Evolutionary conservation across 441 rosid species (phyloP), one percentile per base, ranked within the genome.

Genomic region (Eutrema salsugineum): DNA sequence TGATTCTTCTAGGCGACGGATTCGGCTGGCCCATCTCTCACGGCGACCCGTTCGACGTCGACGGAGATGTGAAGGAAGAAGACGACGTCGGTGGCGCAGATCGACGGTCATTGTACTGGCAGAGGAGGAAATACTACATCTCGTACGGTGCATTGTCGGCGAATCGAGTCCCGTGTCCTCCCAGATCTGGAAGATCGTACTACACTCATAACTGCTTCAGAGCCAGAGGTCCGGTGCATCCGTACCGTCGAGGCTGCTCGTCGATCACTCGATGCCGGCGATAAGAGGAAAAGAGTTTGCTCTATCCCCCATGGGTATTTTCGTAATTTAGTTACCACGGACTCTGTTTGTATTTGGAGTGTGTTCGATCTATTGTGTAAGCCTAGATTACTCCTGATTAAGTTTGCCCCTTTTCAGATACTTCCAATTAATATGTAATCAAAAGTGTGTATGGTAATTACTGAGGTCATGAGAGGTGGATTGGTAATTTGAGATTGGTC

Each of bases 121-220:
- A 73, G 56, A 67, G 87, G 49, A 60, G 42, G 80, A 83, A 48
- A 40, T 90, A 85, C 74, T 94, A 87, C 85, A 94, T 94, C 11
- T 94, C 99, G 55, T 91, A 94, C 66, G 97, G 97, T 5, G 95
- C 99, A 49, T 77, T 94, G 6, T 75, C 97, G 14, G 99, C 97
- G 2, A 84, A 91, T 70, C 70, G 97, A 58, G 65, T 94, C 11
- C 97, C 97, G 1, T 94, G 99, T 57, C 97, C 99, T 6, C 90
- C 99, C 1, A 83, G 97, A 15, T 91, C 97, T 5, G 99, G 99
- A 32, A 86, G 99, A 80, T 90, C 97, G 8, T 94, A 91, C 61
- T 94, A 94, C 63, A 88, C 97, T 47, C 92, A 82, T 55, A 84
- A 91, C 81, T 94, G 97, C 66, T 90, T 77, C 85, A 75, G 79